Base-by-base conservation (phyloP, 2,329 filamentous ascomycete genomes). In the Penicillium sp. region DNA sequence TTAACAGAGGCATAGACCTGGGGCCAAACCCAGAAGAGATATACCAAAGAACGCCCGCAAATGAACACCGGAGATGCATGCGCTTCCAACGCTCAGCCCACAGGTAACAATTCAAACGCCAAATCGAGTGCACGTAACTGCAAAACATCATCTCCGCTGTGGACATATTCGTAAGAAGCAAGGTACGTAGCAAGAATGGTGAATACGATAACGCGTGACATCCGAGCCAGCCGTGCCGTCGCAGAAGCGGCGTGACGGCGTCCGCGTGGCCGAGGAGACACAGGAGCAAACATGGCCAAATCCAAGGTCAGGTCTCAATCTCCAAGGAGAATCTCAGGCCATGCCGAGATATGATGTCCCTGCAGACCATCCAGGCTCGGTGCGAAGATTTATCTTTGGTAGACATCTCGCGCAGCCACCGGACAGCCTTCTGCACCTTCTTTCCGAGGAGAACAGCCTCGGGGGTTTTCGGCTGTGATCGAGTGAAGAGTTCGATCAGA, bases 331-430 rank as follows among this genome's bases (percentile, higher is more conserved):
- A 55, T 20, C 53, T 54, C 14, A 50, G 46, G 4, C 57, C 60
- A 38, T 63, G 56, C 6, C 57, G 57, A 7, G 62, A 53, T 31
- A 68, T 48, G 24, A 69, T 54, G 10, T 63, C 62, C 39, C 53
- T 52, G 49, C 67, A 70, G 40, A 69, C 50, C 44, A 59, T 48
- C 65, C 66, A 73, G 6, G 72, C 72, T 45, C 67, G 63, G 36
- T 60, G 56, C 4, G 72, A 70, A 7, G 64, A 66, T 11, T 59
- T 38, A 49, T 72, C 69, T 27, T 65, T 63, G n/a, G 54, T 47
- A 14, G 69, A 69, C 56, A 75, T 67, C 18, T 64, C 62, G 20
- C 65, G 60, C 2, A 76, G 60, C 72, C 72, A 75, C 13, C 57
- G 55, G 11, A 64, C 56, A 4, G 62, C 69, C 50, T 74, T 74